phyloP scores from a whole-genome alignment of 257 asterid genomes.

The Fraxinus pennsylvanica region DNA sequence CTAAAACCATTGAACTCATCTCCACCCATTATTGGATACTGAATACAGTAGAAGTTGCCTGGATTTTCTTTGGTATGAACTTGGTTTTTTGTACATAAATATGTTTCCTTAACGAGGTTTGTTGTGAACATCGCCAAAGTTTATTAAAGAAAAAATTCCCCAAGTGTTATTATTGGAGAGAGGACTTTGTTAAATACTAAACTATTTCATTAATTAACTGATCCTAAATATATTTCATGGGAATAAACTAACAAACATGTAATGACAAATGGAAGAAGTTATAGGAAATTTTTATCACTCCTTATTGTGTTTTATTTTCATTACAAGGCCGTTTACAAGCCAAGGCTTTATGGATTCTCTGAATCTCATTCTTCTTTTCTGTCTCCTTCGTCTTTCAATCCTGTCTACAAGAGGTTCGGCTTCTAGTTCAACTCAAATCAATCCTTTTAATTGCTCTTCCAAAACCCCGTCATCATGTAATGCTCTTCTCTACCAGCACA shows the following conservation, averaged over 20 bases:
- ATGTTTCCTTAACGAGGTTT: neutral
- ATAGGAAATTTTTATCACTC: constrained; percentile 19
- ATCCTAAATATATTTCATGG: constrained; percentile 4
- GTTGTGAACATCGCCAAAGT: constrained; percentile 41
- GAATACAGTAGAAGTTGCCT: constrained; percentile 21
- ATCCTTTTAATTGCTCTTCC: constrained; percentile 50
- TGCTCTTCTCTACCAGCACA: constrained; percentile 67
- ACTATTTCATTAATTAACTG: constrained; percentile 9
- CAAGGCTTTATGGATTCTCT: constrained; percentile 47
- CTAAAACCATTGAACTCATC: constrained; percentile 32
- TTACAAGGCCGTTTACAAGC: constrained; percentile 17
- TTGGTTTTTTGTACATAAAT: constrained; percentile 10
- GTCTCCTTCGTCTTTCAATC: constrained; percentile 26
- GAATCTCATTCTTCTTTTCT: constrained; percentile 23
- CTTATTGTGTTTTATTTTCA: constrained; percentile 24
- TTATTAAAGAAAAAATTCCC: constrained; percentile 3
- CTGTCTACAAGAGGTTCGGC: constrained; percentile 8
- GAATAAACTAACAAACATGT: constrained; percentile 35
- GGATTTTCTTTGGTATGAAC: constrained; percentile 15
- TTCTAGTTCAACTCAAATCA: constrained; percentile 26
- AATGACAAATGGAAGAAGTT: constrained; percentile 35
- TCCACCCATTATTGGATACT: constrained; percentile 1
- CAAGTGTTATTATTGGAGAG: constrained; percentile 7
- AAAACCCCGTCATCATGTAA: constrained; percentile 42
- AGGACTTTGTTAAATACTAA: constrained; percentile 15